These are phyloP conservation scores for Geotrichum siamense DNA, from an alignment of 1,139 yeast species.

Conservation along the genomic window DNA sequence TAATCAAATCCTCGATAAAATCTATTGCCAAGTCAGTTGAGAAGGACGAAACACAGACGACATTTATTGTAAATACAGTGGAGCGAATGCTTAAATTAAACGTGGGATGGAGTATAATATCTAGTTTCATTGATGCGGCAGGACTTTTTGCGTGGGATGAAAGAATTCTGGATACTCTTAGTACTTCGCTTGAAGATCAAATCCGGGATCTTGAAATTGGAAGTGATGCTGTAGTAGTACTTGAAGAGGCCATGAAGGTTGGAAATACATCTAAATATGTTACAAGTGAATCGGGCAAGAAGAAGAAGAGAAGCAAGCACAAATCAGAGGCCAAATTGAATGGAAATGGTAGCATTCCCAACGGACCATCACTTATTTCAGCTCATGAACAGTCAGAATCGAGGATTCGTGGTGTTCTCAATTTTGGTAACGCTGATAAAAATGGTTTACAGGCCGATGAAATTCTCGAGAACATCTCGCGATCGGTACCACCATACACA, in stretches of 20 bases:
- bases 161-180: slow-evolving; percentile 43
- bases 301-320: slow-evolving; percentile 24
- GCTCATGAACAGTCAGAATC: slow-evolving; percentile 23
- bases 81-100: slow-evolving; percentile 39
- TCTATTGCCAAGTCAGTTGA: slow-evolving; percentile 16
- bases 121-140: slow-evolving; percentile 62
- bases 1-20: slow-evolving; percentile 27
- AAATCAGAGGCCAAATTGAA: slow-evolving; percentile 19
- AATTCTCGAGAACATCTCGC: slow-evolving; percentile 30
- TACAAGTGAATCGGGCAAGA: slow-evolving; percentile 16
- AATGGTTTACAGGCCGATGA: slow-evolving; percentile 28
- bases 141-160: slow-evolving; percentile 61
- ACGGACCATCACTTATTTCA: slow-evolving; percentile 19
- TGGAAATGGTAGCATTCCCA: slow-evolving; percentile 23
- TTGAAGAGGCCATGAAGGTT: slow-evolving; percentile 44
- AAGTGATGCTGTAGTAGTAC: slow-evolving; percentile 48
- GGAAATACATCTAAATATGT: slow-evolving; percentile 23
- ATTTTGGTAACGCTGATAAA: slow-evolving; percentile 12
- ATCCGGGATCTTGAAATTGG: slow-evolving; percentile 46
- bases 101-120: slow-evolving; percentile 54
- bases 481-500: slow-evolving; percentile 26
- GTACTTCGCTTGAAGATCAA: slow-evolving; percentile 41
- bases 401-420: slow-evolving; percentile 19
- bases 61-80: slow-evolving; percentile 38
- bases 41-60: slow-evolving; percentile 17